These are phyloP conservation scores for Penicillium griseofulvum DNA, from an alignment of 2,329 filamentous ascomycete genomes.

Conservation along the genomic window DNA sequence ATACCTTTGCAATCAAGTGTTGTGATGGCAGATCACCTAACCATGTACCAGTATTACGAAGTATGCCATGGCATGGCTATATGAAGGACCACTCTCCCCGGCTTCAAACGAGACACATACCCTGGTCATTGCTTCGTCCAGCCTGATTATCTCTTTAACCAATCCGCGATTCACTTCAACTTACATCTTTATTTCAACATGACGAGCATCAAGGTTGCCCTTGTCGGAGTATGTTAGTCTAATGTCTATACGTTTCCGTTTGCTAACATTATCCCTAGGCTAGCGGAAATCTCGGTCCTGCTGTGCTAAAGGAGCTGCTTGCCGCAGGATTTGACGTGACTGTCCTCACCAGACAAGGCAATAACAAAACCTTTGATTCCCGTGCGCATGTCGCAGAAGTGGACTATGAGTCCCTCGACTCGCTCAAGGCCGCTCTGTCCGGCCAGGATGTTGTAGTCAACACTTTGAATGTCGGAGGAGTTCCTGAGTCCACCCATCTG, in stretches of 20 bases:
- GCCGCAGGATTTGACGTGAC: conserved; percentile 27
- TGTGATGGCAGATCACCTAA: neutral
- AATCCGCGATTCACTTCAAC: neutral
- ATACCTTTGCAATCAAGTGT: neutral
- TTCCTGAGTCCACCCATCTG: conserved; percentile 8
- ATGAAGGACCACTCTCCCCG: neutral
- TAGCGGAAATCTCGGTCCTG: conserved; percentile 30
- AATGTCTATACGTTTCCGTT: neutral
- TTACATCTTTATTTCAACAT: neutral
- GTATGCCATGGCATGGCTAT: neutral
- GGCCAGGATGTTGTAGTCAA: conserved; percentile 32
- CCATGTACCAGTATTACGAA: neutral
- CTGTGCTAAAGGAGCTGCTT: conserved; percentile 27
- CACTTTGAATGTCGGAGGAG: conserved; percentile 11
- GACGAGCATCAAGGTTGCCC: conserved; percentile 1
- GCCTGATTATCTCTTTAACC: neutral
- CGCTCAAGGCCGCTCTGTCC: conserved; percentile 24
- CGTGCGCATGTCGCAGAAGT: conserved; percentile 23
- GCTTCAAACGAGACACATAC: neutral
- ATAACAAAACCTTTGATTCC: neutral
- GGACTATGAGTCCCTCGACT: conserved; percentile 28
- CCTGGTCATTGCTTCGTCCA: neutral
- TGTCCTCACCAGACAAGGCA: conserved; percentile 23
- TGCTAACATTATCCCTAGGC: conserved; percentile 14
- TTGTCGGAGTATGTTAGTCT: neutral